Evolutionary conservation across 2,329 filamentous ascomycete species (phyloP).

Genomic region (Diatrype stigma): DNA sequence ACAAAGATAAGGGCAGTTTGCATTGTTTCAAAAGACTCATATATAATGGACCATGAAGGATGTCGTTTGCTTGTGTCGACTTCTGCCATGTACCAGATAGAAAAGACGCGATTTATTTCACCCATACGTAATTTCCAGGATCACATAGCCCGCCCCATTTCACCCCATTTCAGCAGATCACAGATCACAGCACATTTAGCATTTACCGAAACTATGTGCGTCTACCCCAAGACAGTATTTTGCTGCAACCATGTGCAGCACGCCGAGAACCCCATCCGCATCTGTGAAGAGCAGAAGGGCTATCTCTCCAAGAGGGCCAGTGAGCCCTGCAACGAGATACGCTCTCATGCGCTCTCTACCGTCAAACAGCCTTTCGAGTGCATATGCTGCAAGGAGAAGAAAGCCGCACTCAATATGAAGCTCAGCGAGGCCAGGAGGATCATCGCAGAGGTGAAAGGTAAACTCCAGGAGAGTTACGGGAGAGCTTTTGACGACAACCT

Average conservation of each 20-base stretch:
- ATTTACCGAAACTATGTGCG: conserved; percentile 18
- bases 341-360: conserved; percentile 15
- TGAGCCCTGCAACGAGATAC: conserved; percentile 13
- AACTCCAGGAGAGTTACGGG: conserved; percentile 16
- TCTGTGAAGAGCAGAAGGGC: conserved; percentile 14
- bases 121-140: neutral
- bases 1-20: neutral
- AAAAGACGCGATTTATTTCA: neutral
- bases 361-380: conserved; percentile 13
- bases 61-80: neutral
- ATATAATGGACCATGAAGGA: neutral
- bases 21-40: neutral
- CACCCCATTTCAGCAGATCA: too few relatives aligned
- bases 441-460: conserved; percentile 10
- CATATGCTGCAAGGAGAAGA: conserved; percentile 9
- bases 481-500: neutral
- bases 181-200: too few relatives aligned
- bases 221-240: conserved; percentile 19
- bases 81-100: too few relatives aligned
- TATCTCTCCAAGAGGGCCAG: conserved; percentile 3
- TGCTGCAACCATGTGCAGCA: conserved; percentile 22
- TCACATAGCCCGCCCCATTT: too few relatives aligned
- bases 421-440: conserved; percentile 9
- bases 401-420: conserved; percentile 4
- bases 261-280: conserved; percentile 3